Evolutionary conservation across 2,329 filamentous ascomycete genomes (phyloP).

Genomic region (Beauveria brongniartii): DNA sequence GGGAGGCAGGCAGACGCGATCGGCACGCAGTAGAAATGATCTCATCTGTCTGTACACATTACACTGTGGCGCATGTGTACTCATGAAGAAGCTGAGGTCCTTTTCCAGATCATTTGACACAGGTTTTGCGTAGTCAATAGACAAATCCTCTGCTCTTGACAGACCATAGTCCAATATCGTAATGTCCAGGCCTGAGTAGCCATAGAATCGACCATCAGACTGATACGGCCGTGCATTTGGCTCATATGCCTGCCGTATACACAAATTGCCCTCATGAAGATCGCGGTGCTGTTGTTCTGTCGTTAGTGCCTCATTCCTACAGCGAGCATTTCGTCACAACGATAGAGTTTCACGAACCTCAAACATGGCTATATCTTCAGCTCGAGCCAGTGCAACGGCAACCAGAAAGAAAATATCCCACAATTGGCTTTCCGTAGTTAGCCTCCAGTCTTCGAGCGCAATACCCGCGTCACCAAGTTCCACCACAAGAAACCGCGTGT

Average conservation of each 20-base stretch:
- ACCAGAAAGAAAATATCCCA: slow-evolving; percentile 58
- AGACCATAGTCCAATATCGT: slow-evolving; percentile 60
- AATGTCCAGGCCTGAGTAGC: slow-evolving; percentile 53
- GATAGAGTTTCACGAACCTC: slow-evolving; percentile 37
- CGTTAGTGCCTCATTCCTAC: neutral
- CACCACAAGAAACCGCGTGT: slow-evolving; percentile 51
- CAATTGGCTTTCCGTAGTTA: slow-evolving; percentile 41
- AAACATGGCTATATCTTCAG: slow-evolving; percentile 50
- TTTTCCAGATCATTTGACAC: slow-evolving; percentile 52
- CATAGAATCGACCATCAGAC: slow-evolving; percentile 34
- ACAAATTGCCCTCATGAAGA: slow-evolving; percentile 58
- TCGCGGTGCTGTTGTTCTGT: slow-evolving; percentile 47
- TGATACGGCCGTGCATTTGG: slow-evolving; percentile 24
- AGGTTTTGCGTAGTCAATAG: slow-evolving; percentile 26
- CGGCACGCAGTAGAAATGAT: slow-evolving; percentile 45
- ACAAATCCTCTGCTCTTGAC: slow-evolving; percentile 45
- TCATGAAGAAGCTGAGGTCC: slow-evolving; percentile 52
- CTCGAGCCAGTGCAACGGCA: slow-evolving; percentile 51
- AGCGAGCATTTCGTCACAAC: neutral
- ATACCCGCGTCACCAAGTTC: slow-evolving; percentile 56
- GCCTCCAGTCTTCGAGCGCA: slow-evolving; percentile 50
- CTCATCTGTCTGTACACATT: slow-evolving; percentile 56
- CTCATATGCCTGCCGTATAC: slow-evolving; percentile 38
- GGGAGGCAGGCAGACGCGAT: slow-evolving; percentile 42
- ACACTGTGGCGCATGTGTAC: slow-evolving; percentile 52